phyloP scores from a whole-genome alignment of 2,329 filamentous ascomycete species.

The Chaetomiaceae sp. region DNA sequence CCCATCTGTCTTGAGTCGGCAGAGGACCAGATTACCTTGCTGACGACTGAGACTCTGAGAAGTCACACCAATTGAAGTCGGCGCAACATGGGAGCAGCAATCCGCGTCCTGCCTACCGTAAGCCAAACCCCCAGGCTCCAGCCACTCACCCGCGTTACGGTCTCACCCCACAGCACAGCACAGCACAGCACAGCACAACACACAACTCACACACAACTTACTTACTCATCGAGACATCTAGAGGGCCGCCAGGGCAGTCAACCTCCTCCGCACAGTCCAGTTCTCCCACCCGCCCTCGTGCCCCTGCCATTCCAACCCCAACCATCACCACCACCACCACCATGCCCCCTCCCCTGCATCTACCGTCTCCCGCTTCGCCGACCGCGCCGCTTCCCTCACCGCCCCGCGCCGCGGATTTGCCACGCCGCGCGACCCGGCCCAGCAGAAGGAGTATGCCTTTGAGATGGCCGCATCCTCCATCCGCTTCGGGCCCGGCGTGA shows the following conservation, averaged over 20 bases:
- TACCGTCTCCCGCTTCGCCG: slow-evolving; percentile 47
- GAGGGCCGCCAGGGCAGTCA: slow-evolving; percentile 62
- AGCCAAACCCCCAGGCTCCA: slow-evolving; percentile 6
- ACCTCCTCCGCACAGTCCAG: slow-evolving; percentile 81
- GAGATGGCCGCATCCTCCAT: slow-evolving; percentile 97
- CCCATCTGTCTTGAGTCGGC: neutral
- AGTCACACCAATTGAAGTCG: neutral
- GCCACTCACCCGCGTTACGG: neutral
- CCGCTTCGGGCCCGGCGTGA: slow-evolving; percentile 87
- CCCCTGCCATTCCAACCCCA: slow-evolving; percentile 88
- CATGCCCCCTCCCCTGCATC: slow-evolving; percentile 37
- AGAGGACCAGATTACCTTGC: too few relatives aligned
- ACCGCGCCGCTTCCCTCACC: slow-evolving; percentile 26
- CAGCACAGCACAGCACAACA: too few relatives aligned
- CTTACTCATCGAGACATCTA: slow-evolving; percentile 27
- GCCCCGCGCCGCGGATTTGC: slow-evolving; percentile 52
- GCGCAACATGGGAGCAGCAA: slow-evolving; percentile 23
- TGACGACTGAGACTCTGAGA: too few relatives aligned
- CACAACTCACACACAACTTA: too few relatives aligned
- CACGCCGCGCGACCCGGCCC: slow-evolving; percentile 67
- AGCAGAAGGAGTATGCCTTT: slow-evolving; percentile 93
- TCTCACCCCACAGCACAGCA: neutral
- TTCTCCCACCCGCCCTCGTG: slow-evolving; percentile 83
- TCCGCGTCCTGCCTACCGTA: slow-evolving; percentile 31
- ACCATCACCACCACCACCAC: slow-evolving; percentile 70